Evolutionary conservation across 371 early-diverging fungal genomes (phyloP).

Genomic region (Lichtheimia hyalospora): DNA sequence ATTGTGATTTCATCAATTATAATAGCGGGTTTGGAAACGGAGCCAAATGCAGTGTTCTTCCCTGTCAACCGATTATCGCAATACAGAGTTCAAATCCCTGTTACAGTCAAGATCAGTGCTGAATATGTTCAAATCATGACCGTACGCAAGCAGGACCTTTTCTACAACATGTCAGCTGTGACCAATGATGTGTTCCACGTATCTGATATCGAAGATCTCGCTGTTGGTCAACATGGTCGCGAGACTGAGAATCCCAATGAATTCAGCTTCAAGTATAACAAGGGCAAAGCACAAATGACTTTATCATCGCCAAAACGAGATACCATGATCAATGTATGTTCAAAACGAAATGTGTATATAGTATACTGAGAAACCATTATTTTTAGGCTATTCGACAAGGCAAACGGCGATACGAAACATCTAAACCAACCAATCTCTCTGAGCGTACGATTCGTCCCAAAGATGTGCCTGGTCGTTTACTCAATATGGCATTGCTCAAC

Average conservation of each 20-base stretch:
- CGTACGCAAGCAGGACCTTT: conserved; percentile 60
- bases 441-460: conserved; percentile 79
- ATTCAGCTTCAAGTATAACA: conserved; percentile 76
- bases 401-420: conserved; percentile 65
- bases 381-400: conserved; percentile 63
- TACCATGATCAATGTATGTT: conserved; percentile 56
- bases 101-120: conserved; percentile 76
- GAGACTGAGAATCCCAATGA: conserved; percentile 67
- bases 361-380: not conserved
- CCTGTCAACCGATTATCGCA: conserved; percentile 67
- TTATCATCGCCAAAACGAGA: conserved; percentile 79
- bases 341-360: too few relatives aligned
- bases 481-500: conserved; percentile 90
- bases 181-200: conserved; percentile 87
- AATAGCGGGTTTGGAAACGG: conserved; percentile 65
- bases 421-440: conserved; percentile 62
- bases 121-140: conserved; percentile 82
- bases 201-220: conserved; percentile 80
- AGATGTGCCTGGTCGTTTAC: conserved; percentile 88
- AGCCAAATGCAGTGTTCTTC: conserved; percentile 57
- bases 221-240: conserved; percentile 35
- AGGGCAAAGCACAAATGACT: conserved; percentile 63
- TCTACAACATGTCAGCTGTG: conserved; percentile 68
- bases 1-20: not conserved
- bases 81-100: conserved; percentile 64